Evolutionary conservation across 2,329 filamentous ascomycete genomes (phyloP), one percentile per base, ranked within the genome.

Genomic region (Talaromyces sp.): DNA sequence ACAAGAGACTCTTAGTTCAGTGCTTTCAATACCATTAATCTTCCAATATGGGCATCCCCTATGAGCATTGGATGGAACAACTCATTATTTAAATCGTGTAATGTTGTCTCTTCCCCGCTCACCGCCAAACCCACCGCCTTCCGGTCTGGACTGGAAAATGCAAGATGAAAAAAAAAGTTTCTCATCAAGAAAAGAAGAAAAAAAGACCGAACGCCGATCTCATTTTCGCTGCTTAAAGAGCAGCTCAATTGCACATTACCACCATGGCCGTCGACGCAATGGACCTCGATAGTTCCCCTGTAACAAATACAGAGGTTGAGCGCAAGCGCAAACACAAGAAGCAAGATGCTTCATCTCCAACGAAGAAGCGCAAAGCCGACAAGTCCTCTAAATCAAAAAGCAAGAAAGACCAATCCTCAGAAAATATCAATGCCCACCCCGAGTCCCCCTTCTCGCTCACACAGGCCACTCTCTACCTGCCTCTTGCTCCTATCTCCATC

Each of bases 401-500:
- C 62, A 66, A 70, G 51, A 67, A 63, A 52, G 66, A 72, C 19
- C 45, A 51, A 22, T 42, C 46, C 20, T 42, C 36, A 20, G 53
- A 46, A 46, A 20, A 16, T n/a, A 20, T 30, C 32, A 14, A 44
- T 16, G 19, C 29, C 3, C n/a, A 71, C 72, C 45, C 76, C 72
- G 58, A 68, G 46, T 89, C 88, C 40, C 89, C 92, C 14, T 93
- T 96, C 74, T 86, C 86, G 69, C 83, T 85, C 24, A 87, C 93
- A 66, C 91, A 88, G 19, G 83, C 90, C 37, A 92, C 92, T 1
- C 83, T 96, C 64, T 86, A 85, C 67, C 75, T 87, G 53, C 78
- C 82, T 4, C 75, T 86, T 49, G 80, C 84, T 35, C 82, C 84
- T 19, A 79, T 84, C 52, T 78, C 75, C 27, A 75, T 78, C 49